Base-by-base conservation (phyloP, 2,329 filamentous ascomycete genomes). In the Aspergillus niger region DNA sequence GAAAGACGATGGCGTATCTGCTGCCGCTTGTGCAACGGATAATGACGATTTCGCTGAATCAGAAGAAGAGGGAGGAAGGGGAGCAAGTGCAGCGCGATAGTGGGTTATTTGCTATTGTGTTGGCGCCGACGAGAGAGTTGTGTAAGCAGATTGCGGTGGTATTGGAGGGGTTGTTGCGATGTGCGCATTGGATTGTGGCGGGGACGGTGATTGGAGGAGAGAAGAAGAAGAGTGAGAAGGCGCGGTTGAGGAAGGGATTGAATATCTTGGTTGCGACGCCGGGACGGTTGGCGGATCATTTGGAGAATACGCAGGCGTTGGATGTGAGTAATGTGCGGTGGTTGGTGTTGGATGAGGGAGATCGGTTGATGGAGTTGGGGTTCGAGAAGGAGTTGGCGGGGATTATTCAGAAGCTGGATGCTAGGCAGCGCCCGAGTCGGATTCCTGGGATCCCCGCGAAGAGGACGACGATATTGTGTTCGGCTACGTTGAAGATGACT, bases 211-310 rank as follows among this genome's bases (percentile, higher is more conserved):
- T 87, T 66, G 87, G 87, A 76, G 87, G 87, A 51, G 87, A 90
- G 74, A 89, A 88, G 74, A 89, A 89, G 74, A 88, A 89, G 69
- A 87, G 91, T 0, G 96, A 97, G 76, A 99, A 97, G 77, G 91
- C 93, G n/a, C 85, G 95, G 50, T 79, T 99, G 67, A 84, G 95
- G 62, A 98, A 98, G 77, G 95, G 95, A 5, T 83, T 97, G 70
- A 99, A 98, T 77, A 97, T 99, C 49, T 80, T 99, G 38, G 92
- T 99, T 44, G 95, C 95, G 3, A 99, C 95, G 0, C 95, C 95
- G 0, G 95, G 95, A 70, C 86, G 95, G 63, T 81, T 99, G 60
- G 90, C 89, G 3, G 95, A 99, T 79, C 95, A 99, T 76, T 79
- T 99, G 51, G 89, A 96, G 68, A 92, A 97, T 72, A 99, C 95